These are phyloP conservation scores for Ogataea paraovalis DNA, from an alignment of 805 yeast genomes.

Conservation along the genomic window DNA sequence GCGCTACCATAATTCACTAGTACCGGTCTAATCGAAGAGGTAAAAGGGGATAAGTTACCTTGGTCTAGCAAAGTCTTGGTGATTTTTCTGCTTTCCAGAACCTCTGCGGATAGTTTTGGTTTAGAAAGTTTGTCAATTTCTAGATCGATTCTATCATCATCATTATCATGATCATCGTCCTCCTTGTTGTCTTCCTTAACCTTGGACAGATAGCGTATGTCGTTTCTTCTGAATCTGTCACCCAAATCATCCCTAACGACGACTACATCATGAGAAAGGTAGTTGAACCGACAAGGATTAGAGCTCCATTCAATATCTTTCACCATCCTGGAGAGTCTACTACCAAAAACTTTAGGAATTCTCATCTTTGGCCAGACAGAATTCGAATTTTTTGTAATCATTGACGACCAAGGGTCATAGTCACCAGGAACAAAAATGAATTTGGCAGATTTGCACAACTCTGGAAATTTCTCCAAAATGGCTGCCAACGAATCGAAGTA, in stretches of 20 bases:
- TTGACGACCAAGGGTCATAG: constrained; percentile 90
- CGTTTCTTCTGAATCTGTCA: constrained; percentile 66
- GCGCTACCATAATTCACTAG: constrained; percentile 67
- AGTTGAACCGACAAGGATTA: constrained; percentile 76
- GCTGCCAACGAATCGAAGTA: constrained; percentile 73
- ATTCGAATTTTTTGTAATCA: constrained; percentile 57
- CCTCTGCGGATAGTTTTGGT: constrained; percentile 39
- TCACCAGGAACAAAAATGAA: constrained; percentile 81
- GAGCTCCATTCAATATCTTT: constrained; percentile 53
- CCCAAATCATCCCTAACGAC: constrained; percentile 71
- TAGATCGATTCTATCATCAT: too few species aligned
- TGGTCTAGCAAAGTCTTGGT: constrained; percentile 84
- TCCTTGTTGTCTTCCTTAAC: constrained; percentile 14
- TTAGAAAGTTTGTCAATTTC: constrained; percentile 28
- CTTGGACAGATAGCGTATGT: constrained; percentile 47
- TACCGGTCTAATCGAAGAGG: constrained; percentile 54
- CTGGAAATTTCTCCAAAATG: constrained; percentile 56
- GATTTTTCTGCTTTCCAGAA: constrained; percentile 60
- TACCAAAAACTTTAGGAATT: constrained; percentile 70
- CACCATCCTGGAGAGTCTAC: constrained; percentile 56
- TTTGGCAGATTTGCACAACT: constrained; percentile 47
- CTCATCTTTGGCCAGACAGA: constrained; percentile 68
- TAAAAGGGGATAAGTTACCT: constrained; percentile 82
- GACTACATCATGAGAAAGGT: constrained; percentile 79
- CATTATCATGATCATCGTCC: constrained; percentile 22